Percentiles rank a stretch among this genome's conserved stretches.
Conservation (phyloP, 164 flowering plant genomes). For the Magnolia sinica region DNA sequence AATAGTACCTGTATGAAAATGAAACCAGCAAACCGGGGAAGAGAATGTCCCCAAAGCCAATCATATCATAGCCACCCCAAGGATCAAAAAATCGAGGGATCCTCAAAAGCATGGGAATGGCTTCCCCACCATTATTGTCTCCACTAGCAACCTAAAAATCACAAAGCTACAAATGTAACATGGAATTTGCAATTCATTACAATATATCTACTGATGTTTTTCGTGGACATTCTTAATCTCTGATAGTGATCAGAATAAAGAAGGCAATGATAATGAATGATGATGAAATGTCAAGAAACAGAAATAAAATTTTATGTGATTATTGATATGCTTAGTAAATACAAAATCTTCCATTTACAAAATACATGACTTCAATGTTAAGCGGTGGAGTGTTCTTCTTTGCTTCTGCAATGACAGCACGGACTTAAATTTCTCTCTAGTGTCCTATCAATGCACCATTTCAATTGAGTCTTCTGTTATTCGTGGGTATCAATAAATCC, state of each 20-base stretch:
- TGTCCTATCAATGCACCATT: not conserved
- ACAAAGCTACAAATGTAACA: not conserved
- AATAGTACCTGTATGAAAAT: slow-evolving; percentile 62
- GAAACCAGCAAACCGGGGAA: slow-evolving; percentile 90
- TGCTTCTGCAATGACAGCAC: not conserved
- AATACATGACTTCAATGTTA: not conserved
- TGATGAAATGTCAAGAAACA: not conserved
- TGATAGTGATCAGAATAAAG: not conserved
- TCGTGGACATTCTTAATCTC: not conserved
- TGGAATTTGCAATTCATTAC: not conserved
- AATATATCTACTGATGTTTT: not conserved
- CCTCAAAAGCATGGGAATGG: slow-evolving; percentile 91
- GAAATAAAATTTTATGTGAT: not conserved
- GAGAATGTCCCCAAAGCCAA: slow-evolving; percentile 96
- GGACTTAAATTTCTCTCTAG: not conserved
- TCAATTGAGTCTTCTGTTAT: no score
- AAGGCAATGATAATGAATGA: not conserved
- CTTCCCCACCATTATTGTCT: slow-evolving; percentile 73
- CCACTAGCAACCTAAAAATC: slow-evolving; percentile 81
- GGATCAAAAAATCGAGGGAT: slow-evolving; percentile 81
- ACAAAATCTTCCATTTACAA: not conserved
- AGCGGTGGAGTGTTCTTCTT: not conserved
- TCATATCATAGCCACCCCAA: slow-evolving; percentile 90
- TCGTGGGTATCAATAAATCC: no score
- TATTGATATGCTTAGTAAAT: no score